Base-by-base conservation (phyloP, 2,329 filamentous ascomycete genomes). In the Eutypella sp. region DNA sequence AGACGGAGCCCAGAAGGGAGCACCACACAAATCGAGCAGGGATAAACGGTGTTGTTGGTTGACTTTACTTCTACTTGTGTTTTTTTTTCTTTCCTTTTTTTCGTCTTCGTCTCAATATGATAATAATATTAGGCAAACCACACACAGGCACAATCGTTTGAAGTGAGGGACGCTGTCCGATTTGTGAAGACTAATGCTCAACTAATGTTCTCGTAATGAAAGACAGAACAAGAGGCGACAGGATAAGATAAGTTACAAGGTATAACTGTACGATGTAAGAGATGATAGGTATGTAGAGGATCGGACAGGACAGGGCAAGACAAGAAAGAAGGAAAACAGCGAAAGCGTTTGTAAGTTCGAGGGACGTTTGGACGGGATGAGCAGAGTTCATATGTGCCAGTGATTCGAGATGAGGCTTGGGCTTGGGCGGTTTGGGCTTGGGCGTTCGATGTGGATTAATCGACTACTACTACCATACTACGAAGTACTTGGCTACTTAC, bases 1-100 rank as follows among this genome's bases (percentile, higher is more conserved):
- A 39, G 43, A 50, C 18, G n/a, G n/a, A n/a, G n/a, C n/a, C n/a
- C n/a, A n/a, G n/a, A n/a, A n/a, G n/a, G n/a, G n/a, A n/a, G n/a
- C n/a, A n/a, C n/a, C n/a, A n/a, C 31, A 40, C 47, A 46, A 45
- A 52, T 40, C 42, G 39, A 51, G 48, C 53, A 53, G 54, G 51
- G 51, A 54, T 54, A 45, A 37, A 43, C n/a, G n/a, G n/a, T 46
- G 51, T 24, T 50, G 47, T 46, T 52, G 42, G 47, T 44, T 19
- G 36, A 37, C 45, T 48, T 11, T 29, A 7, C 25, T 29, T 13
- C n/a, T n/a, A n/a, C n/a, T n/a, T n/a, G n/a, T n/a, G n/a, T n/a
- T n/a, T n/a, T n/a, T n/a, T n/a, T n/a, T n/a, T n/a, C n/a, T n/a
- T n/a, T n/a, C n/a, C n/a, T n/a, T n/a, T n/a, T n/a, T n/a, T n/a